These are phyloP conservation scores for Leccinum fibrillosum DNA, from an alignment of 768 basidiomycete genomes.

Conservation along the genomic window DNA sequence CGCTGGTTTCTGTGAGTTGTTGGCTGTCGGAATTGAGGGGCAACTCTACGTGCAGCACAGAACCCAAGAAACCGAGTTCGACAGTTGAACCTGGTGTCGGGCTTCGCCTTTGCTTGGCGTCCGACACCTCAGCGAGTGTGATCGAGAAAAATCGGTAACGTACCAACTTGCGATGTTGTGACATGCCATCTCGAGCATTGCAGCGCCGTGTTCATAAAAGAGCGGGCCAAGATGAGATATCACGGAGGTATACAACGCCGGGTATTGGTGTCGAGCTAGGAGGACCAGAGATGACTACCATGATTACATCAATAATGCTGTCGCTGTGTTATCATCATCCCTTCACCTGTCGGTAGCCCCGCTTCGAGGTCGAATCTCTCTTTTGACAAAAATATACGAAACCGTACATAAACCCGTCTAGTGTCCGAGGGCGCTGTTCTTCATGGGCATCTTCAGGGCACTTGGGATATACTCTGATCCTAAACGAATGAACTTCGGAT, in stretches of 20 bases:
- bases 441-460: slow-evolving; percentile 11
- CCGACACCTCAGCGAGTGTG: slow-evolving; percentile 7
- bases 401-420: slow-evolving; percentile 74
- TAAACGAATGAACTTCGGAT: slow-evolving; percentile 81
- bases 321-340: background rate
- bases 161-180: slow-evolving; percentile 85
- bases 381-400: slow-evolving; percentile 75
- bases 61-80: slow-evolving; percentile 83
- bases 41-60: slow-evolving; percentile 67
- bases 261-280: slow-evolving; percentile 75
- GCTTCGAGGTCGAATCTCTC: slow-evolving; percentile 59
- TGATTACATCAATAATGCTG: slow-evolving; percentile 2
- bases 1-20: slow-evolving; percentile 58
- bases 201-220: slow-evolving; percentile 66
- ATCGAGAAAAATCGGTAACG: slow-evolving; percentile 22
- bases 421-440: slow-evolving; percentile 35
- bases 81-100: slow-evolving; percentile 57
- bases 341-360: slow-evolving; percentile 77
- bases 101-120: slow-evolving; percentile 72
- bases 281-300: slow-evolving; percentile 58
- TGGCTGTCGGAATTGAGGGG: slow-evolving; percentile 69
- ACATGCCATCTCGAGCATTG: slow-evolving; percentile 84
- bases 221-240: slow-evolving; percentile 68
- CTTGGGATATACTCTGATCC: slow-evolving; percentile 56
- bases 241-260: slow-evolving; percentile 76